Evolutionary conservation across 805 yeast genomes (phyloP), one percentile per base, ranked within the genome.

Genomic region (Candida incommunis): DNA sequence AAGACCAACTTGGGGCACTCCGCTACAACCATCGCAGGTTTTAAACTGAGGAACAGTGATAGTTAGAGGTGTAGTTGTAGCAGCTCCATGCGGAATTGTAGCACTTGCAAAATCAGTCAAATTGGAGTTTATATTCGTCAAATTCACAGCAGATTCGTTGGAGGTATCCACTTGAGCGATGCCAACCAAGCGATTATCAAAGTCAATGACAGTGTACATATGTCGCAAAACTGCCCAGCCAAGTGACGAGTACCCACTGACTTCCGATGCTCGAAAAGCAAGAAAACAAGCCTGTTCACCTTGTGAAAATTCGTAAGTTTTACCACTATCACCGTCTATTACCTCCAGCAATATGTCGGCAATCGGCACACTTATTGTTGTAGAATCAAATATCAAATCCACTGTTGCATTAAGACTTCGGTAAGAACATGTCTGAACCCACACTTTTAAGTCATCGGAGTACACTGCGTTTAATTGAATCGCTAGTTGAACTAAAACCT

Each of bases 341-440:
- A 31, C 9, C 18, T 31, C 37, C 37, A 31, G n/a, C 7, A 31
- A n/a, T 31, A 31, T 9, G 18, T 31, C 18, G 37, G 37, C 9
- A n/a, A 31, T 31, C 4, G 74, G 40, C 48, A 50, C 2, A 23
- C 54, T 4, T 46, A 50, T 1, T 44, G 47, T 15, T 49, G 46
- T 3, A 45, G 41, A 13, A 4, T 45, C 2, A 23, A 45, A 5
- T 35, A 26, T 16, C 23, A 29, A 37, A 21, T 45, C 60, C 41
- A 54, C 56, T 1, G 55, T 70, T 41, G 27, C 37, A 26, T 23
- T 23, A 15, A 41, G 5, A 41, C 15, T 26, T 21, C 40, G 7
- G 37, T 41, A 41, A 15, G 43, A 41, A 41, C 43, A 41, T 5
- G 29, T 23, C 27, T 25, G 43, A 11, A 41, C 23, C 43, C 43